These are phyloP conservation scores for Schoenoplectus tabernaemontani DNA, from an alignment of 202 grass and related monocot species.

Conservation along the genomic window DNA sequence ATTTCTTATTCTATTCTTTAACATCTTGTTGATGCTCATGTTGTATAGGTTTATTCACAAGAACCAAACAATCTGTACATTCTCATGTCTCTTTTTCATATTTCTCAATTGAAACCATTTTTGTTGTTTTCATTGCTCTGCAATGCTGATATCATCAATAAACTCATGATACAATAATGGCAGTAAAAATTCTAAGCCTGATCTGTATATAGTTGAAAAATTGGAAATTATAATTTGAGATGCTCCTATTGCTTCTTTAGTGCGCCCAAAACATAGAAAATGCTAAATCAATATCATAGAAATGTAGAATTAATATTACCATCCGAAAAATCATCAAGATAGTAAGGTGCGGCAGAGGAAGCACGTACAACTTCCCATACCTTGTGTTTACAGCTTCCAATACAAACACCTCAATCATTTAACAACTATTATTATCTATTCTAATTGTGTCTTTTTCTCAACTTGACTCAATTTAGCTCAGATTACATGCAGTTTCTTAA, in stretches of 20 bases:
- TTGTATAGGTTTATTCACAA: neutral
- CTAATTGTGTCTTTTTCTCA: too few species aligned
- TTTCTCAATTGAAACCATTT: neutral
- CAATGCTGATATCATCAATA: neutral
- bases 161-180: neutral
- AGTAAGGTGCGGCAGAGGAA: conserved; percentile 98
- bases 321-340: conserved; percentile 96
- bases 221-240: neutral
- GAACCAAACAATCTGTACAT: neutral
- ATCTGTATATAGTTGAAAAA: neutral
- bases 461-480: too few species aligned
- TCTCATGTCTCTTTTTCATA: neutral
- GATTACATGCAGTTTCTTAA: too few species aligned
- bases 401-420: conserved; percentile 78
- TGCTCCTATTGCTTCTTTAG: neutral
- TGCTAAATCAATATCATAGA: neutral
- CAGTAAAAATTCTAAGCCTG: neutral
- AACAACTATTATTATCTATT: too few species aligned
- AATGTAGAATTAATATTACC: conserved; percentile 42
- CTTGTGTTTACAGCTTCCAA: conserved; percentile 93
- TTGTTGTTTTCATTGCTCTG: neutral
- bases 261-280: neutral
- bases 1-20: neutral
- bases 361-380: conserved; percentile 96
- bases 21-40: neutral